Conservation (phyloP, 1,284 basidiomycete species). For the Paramarasmius palmivorus region DNA sequence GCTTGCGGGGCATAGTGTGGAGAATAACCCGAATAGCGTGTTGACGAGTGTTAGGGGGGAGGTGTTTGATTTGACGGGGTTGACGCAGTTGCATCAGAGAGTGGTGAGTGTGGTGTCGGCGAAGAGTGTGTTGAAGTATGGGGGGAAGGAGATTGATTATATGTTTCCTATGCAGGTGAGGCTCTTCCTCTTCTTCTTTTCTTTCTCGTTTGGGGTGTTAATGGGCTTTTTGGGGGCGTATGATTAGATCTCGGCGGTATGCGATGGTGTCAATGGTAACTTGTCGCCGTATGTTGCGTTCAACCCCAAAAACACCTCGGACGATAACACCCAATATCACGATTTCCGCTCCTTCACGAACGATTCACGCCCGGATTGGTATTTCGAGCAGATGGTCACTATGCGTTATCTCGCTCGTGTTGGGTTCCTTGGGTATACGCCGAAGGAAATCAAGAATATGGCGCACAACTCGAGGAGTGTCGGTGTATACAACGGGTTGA, state of each 20-base stretch:
- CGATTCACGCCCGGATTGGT: constrained; percentile 97
- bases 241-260: constrained; percentile 84
- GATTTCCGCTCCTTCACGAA: constrained; percentile 90
- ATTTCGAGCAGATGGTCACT: constrained; percentile 88
- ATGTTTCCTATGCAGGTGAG: constrained; percentile 93
- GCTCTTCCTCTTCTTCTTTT: constrained; percentile 9
- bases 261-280: constrained; percentile 81
- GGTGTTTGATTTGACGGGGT: constrained; percentile 78
- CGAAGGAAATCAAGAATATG: constrained; percentile 75
- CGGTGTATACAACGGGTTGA: constrained; percentile 80
- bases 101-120: constrained; percentile 75
- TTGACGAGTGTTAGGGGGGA: constrained; percentile 89
- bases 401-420: constrained; percentile 89
- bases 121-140: constrained; percentile 76
- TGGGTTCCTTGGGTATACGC: constrained; percentile 89
- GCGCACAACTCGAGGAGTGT: constrained; percentile 55
- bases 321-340: constrained; percentile 86
- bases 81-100: constrained; percentile 63
- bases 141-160: constrained; percentile 79
- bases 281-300: constrained; percentile 87
- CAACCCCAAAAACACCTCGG: constrained; percentile 79
- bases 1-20: constrained; percentile 69
- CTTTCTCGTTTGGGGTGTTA: neutral
- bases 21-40: constrained; percentile 70
- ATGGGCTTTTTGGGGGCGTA: constrained; percentile 14